Evolutionary conservation across 129 eudicot species (phyloP).

Genomic region (Pulicaria dysenterica): DNA sequence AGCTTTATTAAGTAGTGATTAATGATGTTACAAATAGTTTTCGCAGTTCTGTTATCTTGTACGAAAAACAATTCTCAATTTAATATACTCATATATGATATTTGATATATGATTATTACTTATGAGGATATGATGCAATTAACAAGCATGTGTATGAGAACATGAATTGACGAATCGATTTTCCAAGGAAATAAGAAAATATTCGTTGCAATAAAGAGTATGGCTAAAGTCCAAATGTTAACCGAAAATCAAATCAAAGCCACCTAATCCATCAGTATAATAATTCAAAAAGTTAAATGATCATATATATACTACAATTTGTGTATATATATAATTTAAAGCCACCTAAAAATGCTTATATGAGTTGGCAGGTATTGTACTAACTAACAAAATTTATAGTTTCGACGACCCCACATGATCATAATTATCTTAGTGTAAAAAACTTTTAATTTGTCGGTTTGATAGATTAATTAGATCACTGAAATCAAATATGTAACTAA

Average conservation of each 20-base stretch:
- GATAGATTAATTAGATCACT: constrained; percentile 12
- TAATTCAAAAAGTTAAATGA: constrained; percentile 10
- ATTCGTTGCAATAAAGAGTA: not conserved
- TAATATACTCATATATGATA: too few relatives aligned
- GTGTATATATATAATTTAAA: constrained; percentile 14
- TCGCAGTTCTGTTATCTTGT: too few relatives aligned
- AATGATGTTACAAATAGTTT: too few relatives aligned
- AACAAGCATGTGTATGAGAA: constrained; percentile 7
- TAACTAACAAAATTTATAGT: constrained; percentile 23
- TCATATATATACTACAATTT: not conserved
- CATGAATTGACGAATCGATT: not conserved
- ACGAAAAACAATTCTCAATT: too few relatives aligned
- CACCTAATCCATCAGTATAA: constrained; percentile 11
- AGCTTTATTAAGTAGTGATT: too few relatives aligned
- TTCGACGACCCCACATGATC: constrained; percentile 21
- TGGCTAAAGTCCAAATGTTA: constrained; percentile 17
- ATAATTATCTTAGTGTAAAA: constrained; percentile 31
- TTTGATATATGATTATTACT: too few relatives aligned
- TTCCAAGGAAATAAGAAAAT: not conserved
- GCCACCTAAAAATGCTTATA: constrained; percentile 26
- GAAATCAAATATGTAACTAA: not conserved
- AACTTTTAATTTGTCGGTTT: constrained; percentile 21
- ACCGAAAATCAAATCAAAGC: constrained; percentile 13
- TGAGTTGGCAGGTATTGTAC: constrained; percentile 30
- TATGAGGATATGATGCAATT: too few relatives aligned